Conservation (phyloP, 192 early-diverging fungal species). For the Chytriomyces sp. region DNA sequence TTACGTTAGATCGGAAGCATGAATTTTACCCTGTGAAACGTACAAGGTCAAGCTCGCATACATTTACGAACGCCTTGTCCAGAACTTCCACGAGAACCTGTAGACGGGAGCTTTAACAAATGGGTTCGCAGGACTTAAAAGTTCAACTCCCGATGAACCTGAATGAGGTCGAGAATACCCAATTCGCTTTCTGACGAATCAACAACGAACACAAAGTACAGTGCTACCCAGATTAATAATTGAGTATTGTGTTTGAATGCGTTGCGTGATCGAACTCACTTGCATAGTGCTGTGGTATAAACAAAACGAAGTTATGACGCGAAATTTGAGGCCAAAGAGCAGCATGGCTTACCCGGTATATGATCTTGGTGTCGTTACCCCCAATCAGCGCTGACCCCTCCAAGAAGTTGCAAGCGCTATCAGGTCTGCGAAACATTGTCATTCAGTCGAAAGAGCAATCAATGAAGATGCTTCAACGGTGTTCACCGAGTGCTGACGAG, state of each 20-base stretch:
- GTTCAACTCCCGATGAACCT: slow-evolving; percentile 56
- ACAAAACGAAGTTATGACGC: not conserved
- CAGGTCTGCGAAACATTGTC: slow-evolving; percentile 50
- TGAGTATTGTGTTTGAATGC: not conserved
- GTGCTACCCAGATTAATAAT: slow-evolving; percentile 39
- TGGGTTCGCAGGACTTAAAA: slow-evolving; percentile 16
- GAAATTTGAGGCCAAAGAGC: not conserved
- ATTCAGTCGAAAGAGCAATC: slow-evolving; percentile 12
- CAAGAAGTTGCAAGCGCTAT: slow-evolving; percentile 90
- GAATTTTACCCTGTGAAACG: not conserved
- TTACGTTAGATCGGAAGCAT: not conserved
- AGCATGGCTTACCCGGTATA: slow-evolving; percentile 72
- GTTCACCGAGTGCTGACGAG: slow-evolving; percentile 76
- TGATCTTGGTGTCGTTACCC: slow-evolving; percentile 84
- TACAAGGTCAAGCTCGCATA: slow-evolving; percentile 95
- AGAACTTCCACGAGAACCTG: slow-evolving; percentile 95
- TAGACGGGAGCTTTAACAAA: too few relatives aligned
- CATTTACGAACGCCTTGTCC: slow-evolving; percentile 88
- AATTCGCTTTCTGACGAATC: slow-evolving; percentile 96
- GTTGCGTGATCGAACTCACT: slow-evolving; percentile 45
- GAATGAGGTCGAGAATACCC: slow-evolving; percentile 92
- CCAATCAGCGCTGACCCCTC: slow-evolving; percentile 80
- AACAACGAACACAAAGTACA: slow-evolving; percentile 98
- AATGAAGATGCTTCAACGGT: not conserved
- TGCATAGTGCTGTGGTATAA: slow-evolving; percentile 73